These are phyloP conservation scores for Scutellaria galericulata DNA, from an alignment of 257 asterid genomes.

Conservation along the genomic window DNA sequence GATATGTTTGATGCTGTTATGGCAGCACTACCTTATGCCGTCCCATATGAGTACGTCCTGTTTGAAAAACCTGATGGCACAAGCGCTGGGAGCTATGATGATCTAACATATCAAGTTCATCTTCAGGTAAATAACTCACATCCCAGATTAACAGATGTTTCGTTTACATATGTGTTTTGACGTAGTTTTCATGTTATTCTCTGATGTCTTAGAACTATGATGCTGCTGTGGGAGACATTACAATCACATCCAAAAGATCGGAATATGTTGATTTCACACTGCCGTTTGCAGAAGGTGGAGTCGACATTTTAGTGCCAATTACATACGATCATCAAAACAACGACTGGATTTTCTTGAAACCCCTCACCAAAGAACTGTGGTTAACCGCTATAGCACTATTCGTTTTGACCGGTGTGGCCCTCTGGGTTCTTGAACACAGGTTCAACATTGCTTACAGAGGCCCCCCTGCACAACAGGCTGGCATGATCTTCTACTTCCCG, in stretches of 20 bases:
- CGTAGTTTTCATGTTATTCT: not conserved
- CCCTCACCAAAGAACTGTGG: conserved; percentile 46
- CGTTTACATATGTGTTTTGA: not conserved
- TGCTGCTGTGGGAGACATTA: conserved; percentile 53
- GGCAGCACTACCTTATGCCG: conserved; percentile 31
- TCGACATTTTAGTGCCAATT: conserved; percentile 43
- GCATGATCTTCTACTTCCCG: conserved; percentile 47
- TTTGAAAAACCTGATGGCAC: conserved; percentile 8
- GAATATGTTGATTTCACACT: conserved; percentile 49
- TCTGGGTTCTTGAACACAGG: conserved; percentile 55
- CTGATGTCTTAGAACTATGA: conserved; percentile 41
- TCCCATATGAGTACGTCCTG: conserved; percentile 37
- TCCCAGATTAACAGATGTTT: not conserved
- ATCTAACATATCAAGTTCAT: conserved; percentile 33
- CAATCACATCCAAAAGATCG: conserved; percentile 47
- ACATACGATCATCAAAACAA: conserved; percentile 26
- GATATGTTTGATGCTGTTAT: conserved; percentile 46
- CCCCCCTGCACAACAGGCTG: conserved; percentile 45
- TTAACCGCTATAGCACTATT: conserved; percentile 39
- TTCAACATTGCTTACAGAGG: conserved; percentile 49
- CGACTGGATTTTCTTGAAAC: conserved; percentile 51
- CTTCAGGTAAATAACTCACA: conserved; percentile 24
- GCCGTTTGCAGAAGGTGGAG: conserved; percentile 48
- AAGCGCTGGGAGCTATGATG: conserved; percentile 35
- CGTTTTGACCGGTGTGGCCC: conserved; percentile 41